These are phyloP conservation scores for Cyberlindnera xishuangbannaensis DNA, from an alignment of 805 yeast genomes.

Conservation along the genomic window DNA sequence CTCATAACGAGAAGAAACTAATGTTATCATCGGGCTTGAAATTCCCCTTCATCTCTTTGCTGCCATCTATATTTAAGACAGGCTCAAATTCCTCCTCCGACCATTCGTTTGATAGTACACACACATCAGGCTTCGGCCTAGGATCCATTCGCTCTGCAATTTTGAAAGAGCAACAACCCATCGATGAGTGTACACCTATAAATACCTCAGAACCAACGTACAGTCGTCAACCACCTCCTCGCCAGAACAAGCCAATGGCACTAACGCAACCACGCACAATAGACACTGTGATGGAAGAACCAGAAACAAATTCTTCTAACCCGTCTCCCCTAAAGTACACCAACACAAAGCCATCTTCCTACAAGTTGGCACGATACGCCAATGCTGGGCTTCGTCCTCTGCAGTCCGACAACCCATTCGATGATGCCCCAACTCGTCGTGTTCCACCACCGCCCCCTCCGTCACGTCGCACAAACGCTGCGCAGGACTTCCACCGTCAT, in stretches of 20 bases:
- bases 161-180: slow-evolving; percentile 13
- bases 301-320: slow-evolving; percentile 15
- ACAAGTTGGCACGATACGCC: slow-evolving; percentile 15
- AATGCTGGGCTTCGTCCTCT: slow-evolving; percentile 13
- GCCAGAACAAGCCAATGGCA: slow-evolving; percentile 1
- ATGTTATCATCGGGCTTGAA: neutral
- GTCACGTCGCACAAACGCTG: slow-evolving; percentile 10
- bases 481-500: slow-evolving; percentile 14
- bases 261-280: slow-evolving; percentile 12
- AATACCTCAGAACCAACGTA: slow-evolving; percentile 3
- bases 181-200: slow-evolving; percentile 4
- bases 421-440: slow-evolving; percentile 4
- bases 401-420: slow-evolving; percentile 17
- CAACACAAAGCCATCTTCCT: slow-evolving; percentile 3
- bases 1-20: slow-evolving; percentile 1
- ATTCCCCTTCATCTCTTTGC: slow-evolving; percentile 4
- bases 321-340: slow-evolving; percentile 1
- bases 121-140: slow-evolving; percentile 8
- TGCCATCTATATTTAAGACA: slow-evolving; percentile 9
- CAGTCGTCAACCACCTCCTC: slow-evolving; percentile 6
- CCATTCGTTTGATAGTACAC: slow-evolving; percentile 5
- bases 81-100: slow-evolving; percentile 4
- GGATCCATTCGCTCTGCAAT: slow-evolving; percentile 13
- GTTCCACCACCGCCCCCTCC: slow-evolving; percentile 23
- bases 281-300: slow-evolving; percentile 25